A percentile compares a stretch with the other conserved stretches of the same genome.
phyloP scores from a whole-genome alignment of 2,329 filamentous ascomycete species.

The Coleophoma eucalyptorum region DNA sequence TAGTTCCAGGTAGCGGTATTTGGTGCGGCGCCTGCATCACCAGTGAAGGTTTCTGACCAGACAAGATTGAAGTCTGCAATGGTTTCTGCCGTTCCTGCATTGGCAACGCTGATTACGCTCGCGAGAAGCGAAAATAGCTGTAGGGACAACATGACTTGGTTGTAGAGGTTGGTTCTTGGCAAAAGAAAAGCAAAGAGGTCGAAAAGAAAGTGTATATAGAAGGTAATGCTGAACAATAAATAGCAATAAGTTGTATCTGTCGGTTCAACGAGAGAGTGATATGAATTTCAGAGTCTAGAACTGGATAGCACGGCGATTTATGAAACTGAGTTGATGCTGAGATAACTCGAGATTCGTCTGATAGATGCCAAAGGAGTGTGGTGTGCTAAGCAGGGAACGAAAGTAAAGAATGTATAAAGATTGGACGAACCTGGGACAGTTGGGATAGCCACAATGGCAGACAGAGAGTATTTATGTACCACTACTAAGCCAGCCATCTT shows the following conservation, averaged over 20 bases:
- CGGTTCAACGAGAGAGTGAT: not conserved
- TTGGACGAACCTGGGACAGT: not conserved
- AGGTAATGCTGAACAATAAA: not conserved
- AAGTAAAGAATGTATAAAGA: constrained; percentile 1
- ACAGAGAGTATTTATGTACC: not conserved
- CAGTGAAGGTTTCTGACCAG: constrained; percentile 16
- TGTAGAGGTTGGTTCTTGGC: not conserved
- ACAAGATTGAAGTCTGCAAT: constrained; percentile 12
- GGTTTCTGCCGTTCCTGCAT: constrained; percentile 5
- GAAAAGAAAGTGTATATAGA: not conserved
- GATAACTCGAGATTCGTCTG: constrained; percentile 1
- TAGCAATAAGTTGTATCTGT: not conserved
- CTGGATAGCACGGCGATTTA: not conserved
- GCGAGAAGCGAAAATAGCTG: constrained; percentile 3
- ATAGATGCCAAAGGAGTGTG: not conserved
- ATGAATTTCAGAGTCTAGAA: not conserved
- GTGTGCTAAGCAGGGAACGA: not conserved
- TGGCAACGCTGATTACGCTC: constrained; percentile 3
- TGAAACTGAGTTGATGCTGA: constrained; percentile 1
- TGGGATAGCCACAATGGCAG: not conserved
- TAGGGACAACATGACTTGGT: not conserved
- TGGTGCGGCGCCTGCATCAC: constrained; percentile 1
- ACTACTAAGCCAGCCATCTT: not conserved
- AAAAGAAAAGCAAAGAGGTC: not conserved
- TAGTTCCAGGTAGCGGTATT: constrained; percentile 12